Conservation (phyloP, 306 rosid genomes). For the Chamaecrista fasciculata region DNA sequence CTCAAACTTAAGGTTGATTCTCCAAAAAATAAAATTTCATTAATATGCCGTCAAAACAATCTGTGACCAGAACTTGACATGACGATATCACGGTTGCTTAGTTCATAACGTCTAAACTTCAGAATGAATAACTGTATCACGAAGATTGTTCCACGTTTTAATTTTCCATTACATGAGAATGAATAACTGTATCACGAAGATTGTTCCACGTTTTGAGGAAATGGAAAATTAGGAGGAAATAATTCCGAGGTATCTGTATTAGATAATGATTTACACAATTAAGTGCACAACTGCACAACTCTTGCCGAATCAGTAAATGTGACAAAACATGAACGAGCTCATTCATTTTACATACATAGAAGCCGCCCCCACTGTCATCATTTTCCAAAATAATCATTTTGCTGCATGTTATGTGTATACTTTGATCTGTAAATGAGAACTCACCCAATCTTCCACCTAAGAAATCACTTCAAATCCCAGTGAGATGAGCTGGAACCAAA, state of each 20-base stretch:
- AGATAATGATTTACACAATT: conserved; percentile 18
- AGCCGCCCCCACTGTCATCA: conserved; percentile 30
- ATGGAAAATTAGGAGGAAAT: conserved; percentile 14
- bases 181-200: conserved; percentile 24
- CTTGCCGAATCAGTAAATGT: conserved; percentile 26
- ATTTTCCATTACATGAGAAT: conserved; percentile 11
- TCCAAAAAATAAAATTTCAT: neutral
- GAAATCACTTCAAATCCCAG: conserved; percentile 35
- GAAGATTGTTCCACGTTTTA: too few relatives aligned
- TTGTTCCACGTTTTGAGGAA: conserved; percentile 12
- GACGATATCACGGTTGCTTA: neutral
- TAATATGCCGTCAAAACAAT: neutral
- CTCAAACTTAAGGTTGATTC: neutral
- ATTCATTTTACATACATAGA: conserved; percentile 27
- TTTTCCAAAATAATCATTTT: conserved; percentile 30
- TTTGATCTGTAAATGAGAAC: conserved; percentile 29
- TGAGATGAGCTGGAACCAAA: conserved; percentile 33
- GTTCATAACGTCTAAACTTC: neutral
- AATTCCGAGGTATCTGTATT: conserved; percentile 16
- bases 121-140: too few relatives aligned
- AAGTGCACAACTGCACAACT: conserved; percentile 24
- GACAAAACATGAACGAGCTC: conserved; percentile 28
- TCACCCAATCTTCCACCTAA: conserved; percentile 30
- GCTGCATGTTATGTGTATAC: conserved; percentile 23
- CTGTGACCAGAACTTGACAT: neutral